Evolutionary conservation across 768 basidiomycete species (phyloP), one percentile per base, ranked within the genome.

Genomic region (Crepidotus variabilis): DNA sequence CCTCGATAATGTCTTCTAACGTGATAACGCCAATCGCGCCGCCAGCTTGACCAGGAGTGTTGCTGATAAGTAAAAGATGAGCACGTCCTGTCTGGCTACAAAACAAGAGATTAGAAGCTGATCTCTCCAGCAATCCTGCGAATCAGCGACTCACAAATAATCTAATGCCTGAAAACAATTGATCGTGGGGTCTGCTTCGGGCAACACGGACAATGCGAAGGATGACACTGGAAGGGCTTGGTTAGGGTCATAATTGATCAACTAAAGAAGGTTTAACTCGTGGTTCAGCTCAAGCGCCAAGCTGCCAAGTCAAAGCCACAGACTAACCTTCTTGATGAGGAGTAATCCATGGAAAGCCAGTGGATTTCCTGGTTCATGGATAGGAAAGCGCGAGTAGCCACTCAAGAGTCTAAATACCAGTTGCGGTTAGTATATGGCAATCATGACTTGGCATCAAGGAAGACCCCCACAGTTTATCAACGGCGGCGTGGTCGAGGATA

Each of bases 91-190:
- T 96, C 78, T 98, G 96, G 72, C 89, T 91, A 50, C 2, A 51
- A 13, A 45, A 34, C 48, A 20, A 28, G n/a, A 28, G 28, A 28
- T 28, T 28, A 28, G 28, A 28, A 8, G 28, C 28, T 3, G 8
- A 28, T 28, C 8, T 28, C 28, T 3, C 8, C 28, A 3, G 28
- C 3, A 28, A 28, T 28, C 28, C 8, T 28, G 28, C 28, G 4
- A 28, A 28, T 28, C 28, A 8, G 3, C 28, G 8, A 59, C 82
- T 46, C 63, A 90, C 90, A 92, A 95, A 66, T 94, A 96, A 68
- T 97, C 94, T 45, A 98, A 71, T 0, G 94, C 94, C 67, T 98
- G 92, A 76, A 97, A 93, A 64, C 92, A 97, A 64, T 92, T 96
- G 66, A 97, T 95, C 7, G 82, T 80, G 0, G 93, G 92, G 33